These are phyloP conservation scores for Lasiosphaeria ovina DNA, from an alignment of 495 filamentous ascomycete genomes.

Conservation along the genomic window DNA sequence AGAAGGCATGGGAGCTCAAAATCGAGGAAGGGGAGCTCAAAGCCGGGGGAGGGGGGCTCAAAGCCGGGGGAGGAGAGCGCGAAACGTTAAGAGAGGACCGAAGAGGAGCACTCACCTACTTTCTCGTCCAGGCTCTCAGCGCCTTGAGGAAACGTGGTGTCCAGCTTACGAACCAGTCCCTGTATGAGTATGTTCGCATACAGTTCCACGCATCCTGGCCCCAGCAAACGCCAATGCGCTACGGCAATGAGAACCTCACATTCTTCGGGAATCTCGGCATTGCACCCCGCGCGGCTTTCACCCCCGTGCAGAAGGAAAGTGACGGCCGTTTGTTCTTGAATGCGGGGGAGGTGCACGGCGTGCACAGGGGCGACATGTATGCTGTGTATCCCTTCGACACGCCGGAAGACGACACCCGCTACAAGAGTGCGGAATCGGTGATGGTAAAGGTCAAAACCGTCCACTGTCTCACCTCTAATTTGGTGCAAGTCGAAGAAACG, in stretches of 20 bases:
- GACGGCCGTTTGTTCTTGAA: background rate
- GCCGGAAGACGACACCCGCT: background rate
- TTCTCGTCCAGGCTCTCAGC: background rate
- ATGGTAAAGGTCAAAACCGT: background rate
- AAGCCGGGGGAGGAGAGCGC: too few relatives aligned
- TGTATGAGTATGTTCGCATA: background rate
- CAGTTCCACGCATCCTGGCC: background rate
- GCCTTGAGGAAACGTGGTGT: background rate
- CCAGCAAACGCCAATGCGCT: conserved; percentile 2
- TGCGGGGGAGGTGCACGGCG: conserved; percentile 5
- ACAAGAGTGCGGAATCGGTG: background rate
- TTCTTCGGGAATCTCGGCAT: conserved; percentile 4
- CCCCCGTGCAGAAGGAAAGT: background rate
- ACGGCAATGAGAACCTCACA: background rate
- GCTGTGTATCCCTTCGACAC: background rate
- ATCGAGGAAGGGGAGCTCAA: background rate
- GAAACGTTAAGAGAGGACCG: too few relatives aligned
- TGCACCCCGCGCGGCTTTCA: background rate
- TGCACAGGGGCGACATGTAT: conserved; percentile 4
- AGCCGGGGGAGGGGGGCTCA: too few relatives aligned
- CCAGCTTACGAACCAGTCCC: background rate
- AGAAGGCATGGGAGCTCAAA: background rate
- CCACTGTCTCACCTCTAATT: background rate
- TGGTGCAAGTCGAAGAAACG: background rate
- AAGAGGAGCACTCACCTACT: conserved; percentile 4